phyloP scores from a whole-genome alignment of 2,329 filamentous ascomycete species.

The Ophiosphaerella herpotricha region DNA sequence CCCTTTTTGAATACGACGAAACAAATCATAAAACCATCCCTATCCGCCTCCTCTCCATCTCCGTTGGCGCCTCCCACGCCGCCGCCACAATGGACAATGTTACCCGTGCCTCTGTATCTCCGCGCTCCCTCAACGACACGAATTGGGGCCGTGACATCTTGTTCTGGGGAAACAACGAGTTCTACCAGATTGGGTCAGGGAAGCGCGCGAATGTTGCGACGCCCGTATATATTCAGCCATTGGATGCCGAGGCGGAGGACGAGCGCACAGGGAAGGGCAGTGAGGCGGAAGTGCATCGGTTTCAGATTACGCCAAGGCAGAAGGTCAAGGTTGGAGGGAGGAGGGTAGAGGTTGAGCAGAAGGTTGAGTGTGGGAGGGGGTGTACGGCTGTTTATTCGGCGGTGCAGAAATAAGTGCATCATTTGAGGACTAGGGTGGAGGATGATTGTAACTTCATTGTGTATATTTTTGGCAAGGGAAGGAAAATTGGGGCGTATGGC shows the following conservation, averaged over 20 bases:
- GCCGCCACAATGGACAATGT: constrained; percentile 84
- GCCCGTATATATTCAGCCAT: constrained; percentile 77
- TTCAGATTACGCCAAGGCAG: constrained; percentile 79
- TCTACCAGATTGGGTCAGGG: constrained; percentile 89
- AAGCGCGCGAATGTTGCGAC: constrained; percentile 78
- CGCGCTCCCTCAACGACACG: constrained; percentile 65
- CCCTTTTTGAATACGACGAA: constrained; percentile 88
- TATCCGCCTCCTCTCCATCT: constrained; percentile 75
- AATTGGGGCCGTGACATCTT: constrained; percentile 89
- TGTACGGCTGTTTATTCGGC: constrained; percentile 64
- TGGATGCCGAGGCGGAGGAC: constrained; percentile 67
- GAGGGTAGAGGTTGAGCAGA: constrained; percentile 79
- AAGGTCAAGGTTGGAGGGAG: constrained; percentile 71
- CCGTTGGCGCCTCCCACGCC: constrained; percentile 78
- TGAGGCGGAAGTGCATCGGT: constrained; percentile 70
- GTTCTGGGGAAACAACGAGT: constrained; percentile 95
- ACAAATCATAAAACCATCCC: constrained; percentile 67
- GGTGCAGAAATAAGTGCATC: background rate
- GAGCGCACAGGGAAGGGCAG: constrained; percentile 42
- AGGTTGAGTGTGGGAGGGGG: constrained; percentile 81
- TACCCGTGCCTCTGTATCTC: constrained; percentile 65
- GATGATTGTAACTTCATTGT: too few species aligned
- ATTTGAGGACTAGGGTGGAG: too few species aligned
- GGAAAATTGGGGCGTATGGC: too few species aligned
- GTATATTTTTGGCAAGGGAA: too few species aligned